Percentiles rank a stretch among this genome's conserved stretches.
Evolutionary conservation across 2,329 filamentous ascomycete genomes (phyloP).

Genomic region (Colletotrichum nymphaeae): DNA sequence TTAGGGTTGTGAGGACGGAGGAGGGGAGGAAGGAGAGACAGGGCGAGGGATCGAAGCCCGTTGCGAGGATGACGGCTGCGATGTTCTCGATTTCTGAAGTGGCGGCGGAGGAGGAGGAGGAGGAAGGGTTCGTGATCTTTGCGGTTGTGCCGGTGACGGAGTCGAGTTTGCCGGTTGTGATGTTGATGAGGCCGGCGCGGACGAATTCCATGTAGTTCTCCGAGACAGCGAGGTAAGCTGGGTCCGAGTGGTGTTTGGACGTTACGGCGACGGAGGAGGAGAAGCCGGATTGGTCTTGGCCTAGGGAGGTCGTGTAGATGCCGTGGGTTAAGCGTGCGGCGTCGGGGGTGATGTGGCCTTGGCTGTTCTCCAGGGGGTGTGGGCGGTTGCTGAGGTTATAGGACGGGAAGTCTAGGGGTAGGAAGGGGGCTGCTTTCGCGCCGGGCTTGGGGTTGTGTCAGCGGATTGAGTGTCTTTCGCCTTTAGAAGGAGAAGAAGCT

Average conservation of each 20-base stretch:
- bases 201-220: conserved; percentile 82
- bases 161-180: conserved; percentile 60
- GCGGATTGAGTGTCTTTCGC: too few relatives aligned
- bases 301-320: conserved; percentile 60
- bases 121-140: conserved; percentile 44
- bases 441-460: too few relatives aligned
- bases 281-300: conserved; percentile 66
- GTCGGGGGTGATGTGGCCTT: conserved; percentile 72
- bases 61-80: conserved; percentile 78
- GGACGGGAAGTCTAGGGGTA: conserved; percentile 78
- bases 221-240: conserved; percentile 75
- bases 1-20: conserved; percentile 65
- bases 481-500: too few relatives aligned
- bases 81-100: conserved; percentile 60
- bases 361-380: conserved; percentile 67
- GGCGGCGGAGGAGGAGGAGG: conserved; percentile 34
- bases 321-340: conserved; percentile 65
- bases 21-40: conserved; percentile 74
- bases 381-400: conserved; percentile 77
- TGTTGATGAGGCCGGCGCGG: conserved; percentile 68
- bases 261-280: conserved; percentile 50
- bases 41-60: conserved; percentile 75
- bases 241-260: conserved; percentile 56
- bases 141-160: conserved; percentile 49
- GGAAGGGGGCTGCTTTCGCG: conserved; percentile 67